Evolutionary conservation across 495 filamentous ascomycete genomes (phyloP).

Genomic region (Penicillium bialowiezense): DNA sequence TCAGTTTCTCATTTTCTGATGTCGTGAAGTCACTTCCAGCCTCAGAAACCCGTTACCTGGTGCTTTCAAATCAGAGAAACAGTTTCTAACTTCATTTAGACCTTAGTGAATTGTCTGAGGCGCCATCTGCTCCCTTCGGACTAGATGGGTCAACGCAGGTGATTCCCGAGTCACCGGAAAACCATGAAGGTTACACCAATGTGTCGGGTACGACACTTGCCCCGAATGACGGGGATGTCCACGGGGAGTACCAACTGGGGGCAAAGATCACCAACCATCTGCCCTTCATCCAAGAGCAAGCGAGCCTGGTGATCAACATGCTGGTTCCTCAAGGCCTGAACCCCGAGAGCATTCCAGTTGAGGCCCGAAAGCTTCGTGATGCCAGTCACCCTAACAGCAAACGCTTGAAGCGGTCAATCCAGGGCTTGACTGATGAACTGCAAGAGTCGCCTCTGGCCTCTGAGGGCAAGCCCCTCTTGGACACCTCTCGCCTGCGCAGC

Average conservation of each 20-base stretch:
- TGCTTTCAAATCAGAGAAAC: too few species aligned
- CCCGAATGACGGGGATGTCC: slow-evolving; percentile 8
- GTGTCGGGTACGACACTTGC: slow-evolving; percentile 42
- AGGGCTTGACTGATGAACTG: slow-evolving; percentile 21
- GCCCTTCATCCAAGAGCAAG: slow-evolving; percentile 28
- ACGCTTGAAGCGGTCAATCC: slow-evolving; percentile 15
- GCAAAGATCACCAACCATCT: slow-evolving; percentile 28
- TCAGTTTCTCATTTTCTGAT: too few species aligned
- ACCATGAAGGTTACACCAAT: slow-evolving; percentile 32
- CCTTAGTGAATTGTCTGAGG: slow-evolving; percentile 13
- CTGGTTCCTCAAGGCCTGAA: slow-evolving; percentile 5
- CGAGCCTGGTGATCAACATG: slow-evolving; percentile 2
- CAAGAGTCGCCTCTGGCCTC: slow-evolving; percentile 17
- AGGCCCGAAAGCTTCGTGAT: background rate
- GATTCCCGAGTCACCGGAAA: slow-evolving; percentile 26
- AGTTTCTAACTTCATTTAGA: slow-evolving; percentile 15
- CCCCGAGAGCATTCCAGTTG: background rate
- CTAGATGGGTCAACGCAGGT: slow-evolving; percentile 1
- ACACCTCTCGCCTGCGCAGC: slow-evolving; percentile 15
- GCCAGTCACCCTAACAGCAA: background rate
- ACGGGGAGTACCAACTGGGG: background rate
- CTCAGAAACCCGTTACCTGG: too few species aligned
- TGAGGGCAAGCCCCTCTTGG: slow-evolving; percentile 25
- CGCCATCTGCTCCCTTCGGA: slow-evolving; percentile 10
- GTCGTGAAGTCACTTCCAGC: too few species aligned